Evolutionary conservation across 1,139 yeast genomes (phyloP), one percentile per base, ranked within the genome.

Genomic region (Protomyces arabidopsidicola): DNA sequence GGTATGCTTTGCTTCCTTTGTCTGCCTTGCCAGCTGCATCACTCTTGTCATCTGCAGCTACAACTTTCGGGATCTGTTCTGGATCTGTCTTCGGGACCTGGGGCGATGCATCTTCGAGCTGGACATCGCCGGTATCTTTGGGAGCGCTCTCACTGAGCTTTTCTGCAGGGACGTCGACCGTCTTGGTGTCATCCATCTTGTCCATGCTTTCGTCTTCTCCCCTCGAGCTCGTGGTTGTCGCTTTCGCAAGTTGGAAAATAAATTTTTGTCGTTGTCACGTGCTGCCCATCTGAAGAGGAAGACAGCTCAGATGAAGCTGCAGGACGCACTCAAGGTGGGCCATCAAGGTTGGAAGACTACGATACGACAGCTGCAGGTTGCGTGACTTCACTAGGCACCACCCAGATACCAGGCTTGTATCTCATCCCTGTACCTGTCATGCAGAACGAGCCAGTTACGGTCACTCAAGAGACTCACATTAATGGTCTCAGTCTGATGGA

Each of bases 11-110:
- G 24, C 38, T 54, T 18, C 50, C 66, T 56, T 45, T 66, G 45
- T 59, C 66, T 27, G 48, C 63, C 31, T 63, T 58, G 45, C 55
- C 66, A 16, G 60, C 66, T 12, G 16, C 16, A 24, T 45, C 60
- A n/a, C 55, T 66, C 8, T 64, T 65, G 31, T 34, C 56, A 50
- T 55, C 66, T 38, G 50, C 60, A 36, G 57, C 51, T 22, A 53
- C 27, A 36, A 60, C 53, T 38, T 52, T 36, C 9, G 63, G 63
- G 36, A 56, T 48, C 42, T 55, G 55, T 20, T 22, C 54, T 12
- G 50, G 22, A 51, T 42, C 63, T 8, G 39, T 54, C 39, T 24
- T 56, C 16, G 63, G 24, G 2, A 53, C 61, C 24, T 63, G 63
- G 3, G 50, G 64, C 8, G 53, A 51, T 2, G 62, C 57, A 39